Evolutionary conservation across 192 early-diverging fungal genomes (phyloP).

Genomic region (Chytriomyces hyalinus): DNA sequence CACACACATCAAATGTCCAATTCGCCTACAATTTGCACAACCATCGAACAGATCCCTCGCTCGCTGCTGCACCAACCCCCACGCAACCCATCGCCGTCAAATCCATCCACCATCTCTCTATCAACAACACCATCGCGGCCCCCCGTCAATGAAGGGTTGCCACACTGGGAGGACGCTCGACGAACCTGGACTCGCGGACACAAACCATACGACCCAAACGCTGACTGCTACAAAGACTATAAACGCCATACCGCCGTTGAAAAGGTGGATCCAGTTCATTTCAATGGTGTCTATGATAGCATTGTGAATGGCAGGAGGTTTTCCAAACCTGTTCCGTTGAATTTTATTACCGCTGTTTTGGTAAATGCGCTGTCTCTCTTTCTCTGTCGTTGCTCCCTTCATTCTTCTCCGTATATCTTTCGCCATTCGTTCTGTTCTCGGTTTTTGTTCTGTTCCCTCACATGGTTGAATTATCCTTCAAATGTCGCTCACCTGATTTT

Average conservation of each 20-base stretch:
- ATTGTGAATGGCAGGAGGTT: slow-evolving; percentile 55
- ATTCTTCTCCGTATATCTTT: not conserved
- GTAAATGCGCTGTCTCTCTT: slow-evolving; percentile 15
- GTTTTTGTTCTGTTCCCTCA: not conserved
- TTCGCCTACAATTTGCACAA: no score
- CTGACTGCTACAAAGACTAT: slow-evolving; percentile 31
- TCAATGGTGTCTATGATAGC: slow-evolving; percentile 50
- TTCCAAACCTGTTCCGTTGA: slow-evolving; percentile 49
- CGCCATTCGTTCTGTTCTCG: not conserved
- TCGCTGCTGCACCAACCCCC: not conserved
- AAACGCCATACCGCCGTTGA: slow-evolving; percentile 39
- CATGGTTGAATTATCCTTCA: slow-evolving; percentile 11
- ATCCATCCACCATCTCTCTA: not conserved
- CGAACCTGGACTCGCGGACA: slow-evolving; percentile 45
- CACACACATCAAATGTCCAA: no score
- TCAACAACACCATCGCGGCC: not conserved
- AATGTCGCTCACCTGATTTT: not conserved
- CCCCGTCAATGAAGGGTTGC: slow-evolving; percentile 22
- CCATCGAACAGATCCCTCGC: no score
- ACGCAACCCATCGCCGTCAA: not conserved
- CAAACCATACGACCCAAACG: slow-evolving; percentile 44
- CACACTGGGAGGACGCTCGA: slow-evolving; percentile 43
- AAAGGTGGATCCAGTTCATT: slow-evolving; percentile 49
- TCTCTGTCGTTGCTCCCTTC: not conserved
- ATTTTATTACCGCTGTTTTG: slow-evolving; percentile 53